These are phyloP conservation scores for Isochrysis galbana DNA, from an alignment of 78 protist genomes.

Conservation along the genomic window DNA sequence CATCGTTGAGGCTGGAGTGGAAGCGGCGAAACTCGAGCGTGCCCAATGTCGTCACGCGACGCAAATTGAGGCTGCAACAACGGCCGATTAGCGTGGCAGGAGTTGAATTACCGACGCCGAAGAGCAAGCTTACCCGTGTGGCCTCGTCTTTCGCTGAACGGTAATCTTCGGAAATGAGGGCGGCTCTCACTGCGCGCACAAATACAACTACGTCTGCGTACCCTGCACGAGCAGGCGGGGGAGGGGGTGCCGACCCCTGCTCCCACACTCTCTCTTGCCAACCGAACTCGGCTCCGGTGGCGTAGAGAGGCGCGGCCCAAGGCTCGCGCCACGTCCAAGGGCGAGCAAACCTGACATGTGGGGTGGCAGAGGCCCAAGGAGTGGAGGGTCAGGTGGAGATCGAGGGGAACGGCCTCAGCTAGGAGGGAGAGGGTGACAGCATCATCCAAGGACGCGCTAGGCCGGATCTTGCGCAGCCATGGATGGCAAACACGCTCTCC, in stretches of 20 bases:
- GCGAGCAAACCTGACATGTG: too few relatives aligned
- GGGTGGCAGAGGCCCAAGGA: too few relatives aligned
- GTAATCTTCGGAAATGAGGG: too few relatives aligned
- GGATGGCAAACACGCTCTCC: too few relatives aligned
- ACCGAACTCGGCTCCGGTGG: not conserved
- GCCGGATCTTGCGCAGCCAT: too few relatives aligned
- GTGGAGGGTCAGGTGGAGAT: too few relatives aligned
- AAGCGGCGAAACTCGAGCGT: slow-evolving; percentile 4
- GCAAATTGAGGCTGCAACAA: not conserved
- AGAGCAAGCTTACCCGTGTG: not conserved
- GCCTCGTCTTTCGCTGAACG: not conserved
- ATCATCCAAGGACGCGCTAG: too few relatives aligned
- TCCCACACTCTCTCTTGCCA: not conserved
- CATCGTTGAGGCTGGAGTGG: not conserved
- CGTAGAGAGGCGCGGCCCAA: not conserved
- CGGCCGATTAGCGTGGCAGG: not conserved
- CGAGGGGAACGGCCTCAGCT: too few relatives aligned
- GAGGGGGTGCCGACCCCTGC: not conserved
- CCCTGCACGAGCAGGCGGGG: too few relatives aligned
- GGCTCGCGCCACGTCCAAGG: not conserved
- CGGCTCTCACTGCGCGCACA: not conserved
- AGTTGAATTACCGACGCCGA: not conserved
- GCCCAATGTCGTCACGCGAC: not conserved
- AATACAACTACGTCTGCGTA: not conserved
- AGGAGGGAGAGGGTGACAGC: too few relatives aligned